Base-by-base conservation (phyloP, 106 monocot genomes). In the Alisma plantagoaquatica region DNA sequence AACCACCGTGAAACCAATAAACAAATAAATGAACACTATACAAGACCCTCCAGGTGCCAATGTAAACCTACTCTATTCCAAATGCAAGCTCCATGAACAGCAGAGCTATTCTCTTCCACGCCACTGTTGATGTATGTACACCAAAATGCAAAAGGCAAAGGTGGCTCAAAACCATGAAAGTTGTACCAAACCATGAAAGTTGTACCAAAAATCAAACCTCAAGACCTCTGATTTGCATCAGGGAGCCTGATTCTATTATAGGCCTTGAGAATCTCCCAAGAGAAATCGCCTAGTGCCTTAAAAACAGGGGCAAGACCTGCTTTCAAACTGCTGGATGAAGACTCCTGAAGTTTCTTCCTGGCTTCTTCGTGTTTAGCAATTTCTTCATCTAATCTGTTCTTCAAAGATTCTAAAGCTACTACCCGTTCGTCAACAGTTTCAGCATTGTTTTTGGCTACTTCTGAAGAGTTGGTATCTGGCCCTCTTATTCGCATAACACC, bases 351-450 rank as follows among this genome's bases (percentile, higher is more conserved):
- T 29, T 66, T 60, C 29, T 62, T 79, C n/a, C 76, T 2, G 21
- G 56, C 53, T 49, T 78, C 74, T 23, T 49, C 56, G 49, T 85
- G 81, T 23, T 59, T 82, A 23, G 23, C 49, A 32, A 24, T 84
- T 62, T 80, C 78, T 46, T 83, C 80, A 35, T 89, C 81, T 44
- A 78, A 63, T 68, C 63, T 83, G 53, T 59, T 81, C 53, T 41
- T 81, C 59, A 74, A 35, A 12, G 42, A 52, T 17, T 82, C 76
- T 22, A 80, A 44, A 29, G 29, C 42, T n/a, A 56, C 11, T 10
- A 64, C 25, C 1, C 25, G 55, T 38, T 64, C 64, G 55, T 62
- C 67, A 25, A 27, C 24, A 21, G 72, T 21, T 22, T 23, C 31
- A 3, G 8, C 33, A 23, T 23, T 16, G 18, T 50, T 67, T 6